Evolutionary conservation across 202 grass and related monocot genomes (phyloP), one percentile per base, ranked within the genome.

Genomic region (Schoenoplectus triqueter): DNA sequence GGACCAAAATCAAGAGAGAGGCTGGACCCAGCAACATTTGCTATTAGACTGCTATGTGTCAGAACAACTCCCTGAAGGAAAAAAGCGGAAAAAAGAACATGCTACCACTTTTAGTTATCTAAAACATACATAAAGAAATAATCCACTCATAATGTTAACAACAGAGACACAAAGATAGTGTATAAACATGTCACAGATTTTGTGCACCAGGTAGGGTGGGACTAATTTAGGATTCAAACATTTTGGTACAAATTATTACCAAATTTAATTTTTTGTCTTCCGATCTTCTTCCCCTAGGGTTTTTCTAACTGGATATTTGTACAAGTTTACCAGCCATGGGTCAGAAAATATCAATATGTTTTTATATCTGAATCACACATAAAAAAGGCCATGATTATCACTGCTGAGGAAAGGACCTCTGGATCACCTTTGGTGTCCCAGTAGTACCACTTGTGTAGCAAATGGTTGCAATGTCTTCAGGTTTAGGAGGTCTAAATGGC

Each of bases 371-470:
- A 57, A 78, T 49, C 73, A 8, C 9, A 20, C 21, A 59, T 17
- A 59, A 78, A 59, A 78, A 78, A 57, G 69, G 5, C 22, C 51
- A 3, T 78, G 20, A 57, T 59, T 57, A 78, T 60, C 13, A 20
- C 69, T 73, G 15, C 45, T 73, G 50, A 50, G 46, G 69, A 47
- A 73, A 84, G 5, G 10, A 13, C 81, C 31, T 69, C 80, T 41
- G 41, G 56, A 77, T 56, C 86, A 94, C 96, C 96, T 99, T 99
- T 77, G 93, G 93, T 67, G 88, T 96, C 57, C 96, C 93, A 44
- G 93, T 99, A 60, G 96, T 99, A 59, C 96, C 96, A 82, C 96
- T 99, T 11, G 96, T 99, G 78, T 99, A 99, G 88, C 96, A 99
- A 55, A 99, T 90, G 67, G 96, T 99, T 14, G 96, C 96, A 86